Base-by-base conservation (phyloP, 2,329 filamentous ascomycete genomes). In the Colletotrichum tropicicola region DNA sequence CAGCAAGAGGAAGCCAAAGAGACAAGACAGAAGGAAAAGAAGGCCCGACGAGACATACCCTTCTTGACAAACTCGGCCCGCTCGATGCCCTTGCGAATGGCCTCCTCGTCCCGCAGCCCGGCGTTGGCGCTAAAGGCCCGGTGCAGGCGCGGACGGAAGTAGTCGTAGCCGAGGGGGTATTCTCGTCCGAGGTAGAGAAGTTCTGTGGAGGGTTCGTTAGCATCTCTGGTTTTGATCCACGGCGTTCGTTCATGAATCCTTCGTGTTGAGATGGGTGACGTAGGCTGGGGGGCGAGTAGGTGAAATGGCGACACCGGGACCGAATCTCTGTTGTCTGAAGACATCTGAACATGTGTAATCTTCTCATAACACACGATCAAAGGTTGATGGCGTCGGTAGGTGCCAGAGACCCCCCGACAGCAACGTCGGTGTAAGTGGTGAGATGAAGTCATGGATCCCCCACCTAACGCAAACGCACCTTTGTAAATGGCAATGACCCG, bases 401-500 rank as follows among this genome's bases (percentile, higher is more conserved):
- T n/a, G n/a, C n/a, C n/a, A n/a, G n/a, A n/a, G n/a, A n/a, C n/a
- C n/a, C n/a, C n/a, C n/a, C n/a, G n/a, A n/a, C n/a, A n/a, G n/a
- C n/a, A 43, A 21, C 1, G 6, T 30, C 2, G 4, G 17, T 44
- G 3, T 32, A 35, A 32, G 25, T 43, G n/a, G 4, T 44, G 4
- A 30, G 27, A n/a, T 8, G n/a, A 32, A 49, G 28, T 6, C 23
- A 19, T 6, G 12, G 25, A 6, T 8, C 44, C n/a, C n/a, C n/a
- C n/a, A n/a, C n/a, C n/a, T n/a, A n/a, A n/a, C 2, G 30, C 6
- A 21, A 19, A 54, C 62, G 0, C 27, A 93, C 93, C 92, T 89
- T 97, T 98, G 82, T 97, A 98, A 64, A 97, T 88, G 37, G 87
- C 85, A 68, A 97, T 92, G 47, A 97, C 94, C 74, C 96, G 88